These are phyloP conservation scores for Astrothelium macrocarpum DNA, from an alignment of 495 filamentous ascomycete genomes.

Conservation along the genomic window DNA sequence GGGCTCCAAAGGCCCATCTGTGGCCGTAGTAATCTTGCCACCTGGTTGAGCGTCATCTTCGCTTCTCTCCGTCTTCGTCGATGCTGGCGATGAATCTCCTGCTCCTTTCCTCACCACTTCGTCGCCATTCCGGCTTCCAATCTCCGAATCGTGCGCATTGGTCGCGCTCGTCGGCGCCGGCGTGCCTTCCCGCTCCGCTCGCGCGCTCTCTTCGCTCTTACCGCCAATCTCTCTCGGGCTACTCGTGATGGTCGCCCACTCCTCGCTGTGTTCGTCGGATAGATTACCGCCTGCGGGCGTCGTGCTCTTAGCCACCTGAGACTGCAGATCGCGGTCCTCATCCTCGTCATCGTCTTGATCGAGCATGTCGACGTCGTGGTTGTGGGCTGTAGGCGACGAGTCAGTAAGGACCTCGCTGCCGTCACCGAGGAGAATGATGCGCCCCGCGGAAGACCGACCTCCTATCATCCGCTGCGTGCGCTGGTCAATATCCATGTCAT, in stretches of 20 bases:
- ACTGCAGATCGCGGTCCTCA: constrained; percentile 64
- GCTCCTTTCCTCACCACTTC: constrained; percentile 14
- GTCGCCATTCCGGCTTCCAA: not conserved
- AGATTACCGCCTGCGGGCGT: constrained; percentile 10
- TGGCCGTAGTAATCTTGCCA: constrained; percentile 12
- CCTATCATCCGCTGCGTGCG: constrained; percentile 44
- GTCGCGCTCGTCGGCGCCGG: constrained; percentile 26
- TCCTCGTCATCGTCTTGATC: constrained; percentile 56
- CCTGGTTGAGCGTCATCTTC: constrained; percentile 12
- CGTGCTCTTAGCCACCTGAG: constrained; percentile 43
- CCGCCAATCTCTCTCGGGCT: not conserved
- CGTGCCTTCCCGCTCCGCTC: constrained; percentile 42
- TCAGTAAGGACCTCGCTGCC: constrained; percentile 82
- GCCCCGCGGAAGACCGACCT: constrained; percentile 48
- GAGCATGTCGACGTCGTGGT: constrained; percentile 74
- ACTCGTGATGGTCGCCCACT: constrained; percentile 26
- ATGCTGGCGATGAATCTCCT: constrained; percentile 37
- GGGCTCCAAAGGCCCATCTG: constrained; percentile 7
- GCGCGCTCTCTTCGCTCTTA: not conserved
- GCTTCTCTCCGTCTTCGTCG: constrained; percentile 33
- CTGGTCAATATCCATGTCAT: constrained; percentile 71
- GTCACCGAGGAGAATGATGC: constrained; percentile 90
- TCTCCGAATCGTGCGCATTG: constrained; percentile 13
- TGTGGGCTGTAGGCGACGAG: constrained; percentile 40
- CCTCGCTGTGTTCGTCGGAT: constrained; percentile 21